A percentile compares a stretch with the other conserved stretches of the same genome.
phyloP scores from a whole-genome alignment of 139 green algal genomes.

The Pleodorina starrii region DNA sequence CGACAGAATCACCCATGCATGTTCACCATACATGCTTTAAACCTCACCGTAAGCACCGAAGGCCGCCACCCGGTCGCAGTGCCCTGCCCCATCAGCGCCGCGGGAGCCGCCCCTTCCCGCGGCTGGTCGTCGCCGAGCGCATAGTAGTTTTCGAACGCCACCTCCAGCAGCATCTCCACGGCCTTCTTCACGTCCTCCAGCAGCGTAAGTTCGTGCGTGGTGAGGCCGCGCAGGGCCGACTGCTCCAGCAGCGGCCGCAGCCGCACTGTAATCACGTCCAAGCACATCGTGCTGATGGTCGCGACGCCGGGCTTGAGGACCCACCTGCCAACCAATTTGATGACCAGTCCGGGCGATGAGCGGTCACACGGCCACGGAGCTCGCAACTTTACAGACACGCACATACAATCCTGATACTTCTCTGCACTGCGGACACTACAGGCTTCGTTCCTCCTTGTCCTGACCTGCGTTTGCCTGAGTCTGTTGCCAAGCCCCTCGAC shows the following conservation, averaged over 20 bases:
- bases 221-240: neutral
- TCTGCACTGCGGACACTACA: too few species aligned
- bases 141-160: constrained; percentile 69
- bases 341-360: too few species aligned
- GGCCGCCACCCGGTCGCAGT: constrained; percentile 2
- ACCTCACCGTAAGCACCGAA: constrained; percentile 21
- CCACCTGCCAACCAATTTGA: constrained; percentile 58
- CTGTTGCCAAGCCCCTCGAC: too few species aligned
- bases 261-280: constrained; percentile 53
- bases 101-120: neutral
- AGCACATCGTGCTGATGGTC: constrained; percentile 57
- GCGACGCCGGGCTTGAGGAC: constrained; percentile 63
- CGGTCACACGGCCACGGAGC: too few species aligned
- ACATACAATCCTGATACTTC: too few species aligned
- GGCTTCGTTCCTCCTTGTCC: too few species aligned
- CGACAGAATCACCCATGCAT: too few species aligned
- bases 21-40: too few species aligned
- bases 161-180: constrained; percentile 64
- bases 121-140: constrained; percentile 48
- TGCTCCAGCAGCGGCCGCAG: constrained; percentile 60
- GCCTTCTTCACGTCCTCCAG: constrained; percentile 58
- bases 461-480: too few species aligned
- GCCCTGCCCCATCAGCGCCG: neutral
- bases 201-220: constrained; percentile 56
- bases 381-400: too few species aligned